Percentiles rank a stretch among this genome's conserved stretches.
These are phyloP conservation scores for Saccharomyces hybrid DNA, from an alignment of 1,139 yeast species.

Conservation along the genomic window DNA sequence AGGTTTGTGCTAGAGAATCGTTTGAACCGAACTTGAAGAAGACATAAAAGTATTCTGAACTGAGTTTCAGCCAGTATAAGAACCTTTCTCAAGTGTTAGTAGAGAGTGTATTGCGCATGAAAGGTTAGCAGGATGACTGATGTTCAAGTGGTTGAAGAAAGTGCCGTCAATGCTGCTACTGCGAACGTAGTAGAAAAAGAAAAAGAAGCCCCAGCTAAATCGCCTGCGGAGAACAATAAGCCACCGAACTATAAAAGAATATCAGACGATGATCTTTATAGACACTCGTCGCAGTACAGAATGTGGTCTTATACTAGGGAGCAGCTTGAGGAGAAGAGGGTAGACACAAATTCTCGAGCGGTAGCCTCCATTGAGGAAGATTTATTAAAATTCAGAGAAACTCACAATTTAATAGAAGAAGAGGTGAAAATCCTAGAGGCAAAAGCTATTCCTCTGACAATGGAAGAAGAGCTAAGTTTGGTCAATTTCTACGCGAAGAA, in stretches of 20 bases:
- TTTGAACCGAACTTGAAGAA: too few relatives aligned
- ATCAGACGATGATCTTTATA: slow-evolving; percentile 74
- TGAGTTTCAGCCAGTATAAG: too few relatives aligned
- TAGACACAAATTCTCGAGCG: slow-evolving; percentile 49
- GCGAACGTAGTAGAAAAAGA: neutral
- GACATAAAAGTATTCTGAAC: too few relatives aligned
- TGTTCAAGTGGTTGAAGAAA: neutral
- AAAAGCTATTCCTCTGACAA: slow-evolving; percentile 44
- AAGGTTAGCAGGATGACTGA: neutral
- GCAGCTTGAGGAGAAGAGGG: slow-evolving; percentile 44
- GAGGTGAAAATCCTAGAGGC: slow-evolving; percentile 35
- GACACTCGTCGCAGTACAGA: slow-evolving; percentile 78
- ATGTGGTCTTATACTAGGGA: slow-evolving; percentile 74
- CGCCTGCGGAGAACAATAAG: slow-evolving; percentile 5
- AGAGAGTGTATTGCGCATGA: too few relatives aligned
- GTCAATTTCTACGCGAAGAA: slow-evolving; percentile 66
- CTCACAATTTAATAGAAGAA: slow-evolving; percentile 30
- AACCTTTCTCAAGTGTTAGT: too few relatives aligned
- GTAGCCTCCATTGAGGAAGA: slow-evolving; percentile 35
- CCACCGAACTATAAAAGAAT: slow-evolving; percentile 32
- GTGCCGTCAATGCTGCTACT: neutral
- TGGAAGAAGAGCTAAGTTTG: slow-evolving; percentile 63
- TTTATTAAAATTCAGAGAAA: slow-evolving; percentile 33
- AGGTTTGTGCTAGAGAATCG: too few relatives aligned
- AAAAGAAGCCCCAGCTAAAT: neutral